These are phyloP conservation scores for Aspergillus sp. DNA, from an alignment of 2,329 filamentous ascomycete species.

Conservation along the genomic window DNA sequence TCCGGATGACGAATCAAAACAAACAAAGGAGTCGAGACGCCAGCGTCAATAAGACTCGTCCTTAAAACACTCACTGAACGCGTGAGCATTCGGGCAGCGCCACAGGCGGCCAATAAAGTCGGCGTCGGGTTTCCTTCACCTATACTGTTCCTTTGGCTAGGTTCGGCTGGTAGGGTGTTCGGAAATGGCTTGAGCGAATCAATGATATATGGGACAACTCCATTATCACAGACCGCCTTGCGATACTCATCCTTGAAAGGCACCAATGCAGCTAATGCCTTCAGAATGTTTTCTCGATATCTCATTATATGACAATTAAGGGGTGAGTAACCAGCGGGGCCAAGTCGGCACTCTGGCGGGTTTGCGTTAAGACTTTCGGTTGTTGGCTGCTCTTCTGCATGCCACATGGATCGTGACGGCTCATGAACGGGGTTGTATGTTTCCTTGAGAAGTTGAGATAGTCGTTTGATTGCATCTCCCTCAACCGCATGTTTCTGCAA, in stretches of 20 bases:
- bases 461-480: constrained; percentile 59
- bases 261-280: constrained; percentile 77
- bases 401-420: constrained; percentile 56
- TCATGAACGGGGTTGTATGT: constrained; percentile 62
- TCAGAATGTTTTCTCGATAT: constrained; percentile 72
- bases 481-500: constrained; percentile 83
- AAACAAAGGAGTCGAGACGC: constrained; percentile 75
- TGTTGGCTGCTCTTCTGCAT: constrained; percentile 36
- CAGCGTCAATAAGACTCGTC: constrained; percentile 83
- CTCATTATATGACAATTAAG: constrained; percentile 68
- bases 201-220: constrained; percentile 77
- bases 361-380: constrained; percentile 21
- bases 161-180: constrained; percentile 27
- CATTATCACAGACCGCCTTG: constrained; percentile 77
- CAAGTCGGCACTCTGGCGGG: constrained; percentile 51
- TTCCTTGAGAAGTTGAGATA: constrained; percentile 65
- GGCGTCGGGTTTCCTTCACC: constrained; percentile 74
- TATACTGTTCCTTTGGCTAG: constrained; percentile 35
- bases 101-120: constrained; percentile 83
- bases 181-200: constrained; percentile 70
- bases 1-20: constrained; percentile 72
- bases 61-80: constrained; percentile 81
- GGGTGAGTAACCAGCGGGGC: constrained; percentile 61
- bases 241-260: constrained; percentile 80
- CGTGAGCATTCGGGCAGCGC: constrained; percentile 75